These are phyloP conservation scores for Hypoxylon lenormandii DNA, from an alignment of 495 filamentous ascomycete species.

Conservation along the genomic window DNA sequence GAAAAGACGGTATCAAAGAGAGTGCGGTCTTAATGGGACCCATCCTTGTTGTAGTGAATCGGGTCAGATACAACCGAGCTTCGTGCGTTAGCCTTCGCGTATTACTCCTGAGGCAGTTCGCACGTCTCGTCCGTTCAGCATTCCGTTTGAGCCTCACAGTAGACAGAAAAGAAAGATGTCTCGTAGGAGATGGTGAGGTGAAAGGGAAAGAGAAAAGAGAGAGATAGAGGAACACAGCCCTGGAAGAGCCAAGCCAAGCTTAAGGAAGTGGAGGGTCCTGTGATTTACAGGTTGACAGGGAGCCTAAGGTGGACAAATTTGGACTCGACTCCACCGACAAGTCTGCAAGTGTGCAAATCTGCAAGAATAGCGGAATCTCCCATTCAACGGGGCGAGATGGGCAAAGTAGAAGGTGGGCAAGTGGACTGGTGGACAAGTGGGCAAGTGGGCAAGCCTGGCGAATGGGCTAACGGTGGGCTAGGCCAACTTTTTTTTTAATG, in stretches of 20 bases:
- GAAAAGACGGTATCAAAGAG: constrained; percentile 40
- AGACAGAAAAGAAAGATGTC: constrained; percentile 10
- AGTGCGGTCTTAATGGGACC: constrained; percentile 37
- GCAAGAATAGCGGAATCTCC: constrained; percentile 46
- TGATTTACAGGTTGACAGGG: constrained; percentile 21
- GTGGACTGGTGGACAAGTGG: no score
- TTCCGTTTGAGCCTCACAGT: constrained; percentile 27
- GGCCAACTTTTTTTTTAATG: constrained; percentile 1
- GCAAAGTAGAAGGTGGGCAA: background rate
- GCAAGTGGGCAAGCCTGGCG: no score
- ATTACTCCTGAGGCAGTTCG: constrained; percentile 19
- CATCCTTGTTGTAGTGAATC: constrained; percentile 8
- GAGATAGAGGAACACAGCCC: constrained; percentile 25
- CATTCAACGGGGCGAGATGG: constrained; percentile 7
- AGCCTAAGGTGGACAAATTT: constrained; percentile 22
- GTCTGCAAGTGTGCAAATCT: no score
- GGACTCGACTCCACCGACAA: constrained; percentile 30
- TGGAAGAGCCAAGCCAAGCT: constrained; percentile 37
- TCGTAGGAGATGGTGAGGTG: background rate
- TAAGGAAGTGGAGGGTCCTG: constrained; percentile 27
- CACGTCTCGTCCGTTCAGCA: constrained; percentile 26
- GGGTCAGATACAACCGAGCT: constrained; percentile 18
- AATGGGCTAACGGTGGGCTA: constrained; percentile 9
- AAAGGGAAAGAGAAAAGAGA: constrained; percentile 11
- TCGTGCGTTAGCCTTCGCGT: constrained; percentile 30